Conservation (phyloP, 768 basidiomycete species). For the Russula dissimulans region DNA sequence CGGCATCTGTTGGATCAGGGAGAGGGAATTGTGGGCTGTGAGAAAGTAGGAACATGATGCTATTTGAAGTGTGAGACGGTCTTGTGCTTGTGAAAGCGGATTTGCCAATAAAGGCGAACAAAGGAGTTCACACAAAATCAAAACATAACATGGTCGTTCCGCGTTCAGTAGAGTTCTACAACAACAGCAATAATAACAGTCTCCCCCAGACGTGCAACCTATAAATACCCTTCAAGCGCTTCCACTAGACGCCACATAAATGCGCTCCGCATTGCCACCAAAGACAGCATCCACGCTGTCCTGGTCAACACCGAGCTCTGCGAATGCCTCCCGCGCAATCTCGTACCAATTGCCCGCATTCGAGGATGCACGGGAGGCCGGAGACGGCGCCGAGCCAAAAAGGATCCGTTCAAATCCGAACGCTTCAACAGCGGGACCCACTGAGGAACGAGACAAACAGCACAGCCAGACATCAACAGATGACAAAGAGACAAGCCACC, state of each 20-base stretch:
- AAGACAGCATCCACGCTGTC: slow-evolving; percentile 71
- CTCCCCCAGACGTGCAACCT: not conserved
- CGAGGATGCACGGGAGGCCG: slow-evolving; percentile 37
- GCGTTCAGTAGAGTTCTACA: not conserved
- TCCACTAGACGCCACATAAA: slow-evolving; percentile 27
- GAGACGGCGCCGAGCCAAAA: slow-evolving; percentile 68
- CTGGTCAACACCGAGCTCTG: slow-evolving; percentile 74
- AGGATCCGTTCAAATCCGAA: slow-evolving; percentile 79
- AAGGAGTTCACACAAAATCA: not conserved
- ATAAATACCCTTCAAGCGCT: not conserved
- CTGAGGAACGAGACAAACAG: slow-evolving; percentile 29
- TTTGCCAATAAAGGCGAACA: slow-evolving; percentile 11
- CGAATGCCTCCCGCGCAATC: slow-evolving; percentile 66
- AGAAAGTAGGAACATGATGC: not conserved
- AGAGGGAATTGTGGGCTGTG: not conserved
- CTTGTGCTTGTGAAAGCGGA: not conserved
- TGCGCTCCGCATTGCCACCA: slow-evolving; percentile 36
- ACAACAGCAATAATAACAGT: not conserved
- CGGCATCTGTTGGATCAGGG: not conserved
- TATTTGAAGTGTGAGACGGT: not conserved
- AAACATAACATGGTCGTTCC: not conserved
- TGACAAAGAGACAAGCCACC: slow-evolving; percentile 4
- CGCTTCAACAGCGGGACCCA: slow-evolving; percentile 75
- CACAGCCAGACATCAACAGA: not conserved
- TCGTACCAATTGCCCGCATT: slow-evolving; percentile 69